phyloP scores from a whole-genome alignment of 257 asterid genomes.

The Oldenlandia corymbosa region DNA sequence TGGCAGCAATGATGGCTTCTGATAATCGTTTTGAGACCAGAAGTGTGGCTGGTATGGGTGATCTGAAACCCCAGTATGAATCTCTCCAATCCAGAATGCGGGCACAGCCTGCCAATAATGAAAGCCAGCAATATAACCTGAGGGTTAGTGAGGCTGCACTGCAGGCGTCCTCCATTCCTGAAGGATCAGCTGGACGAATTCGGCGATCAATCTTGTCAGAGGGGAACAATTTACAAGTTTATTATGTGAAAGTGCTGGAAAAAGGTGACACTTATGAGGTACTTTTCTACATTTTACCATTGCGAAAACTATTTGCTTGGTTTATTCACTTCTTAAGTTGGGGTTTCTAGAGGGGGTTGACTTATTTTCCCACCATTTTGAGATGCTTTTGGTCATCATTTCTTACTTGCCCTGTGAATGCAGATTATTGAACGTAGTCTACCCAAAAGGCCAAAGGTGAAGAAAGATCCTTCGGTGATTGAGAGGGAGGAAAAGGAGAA shows the following conservation, averaged over 20 bases:
- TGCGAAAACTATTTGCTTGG: conserved; percentile 1
- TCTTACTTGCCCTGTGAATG: conserved; percentile 28
- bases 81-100: conserved; percentile 83
- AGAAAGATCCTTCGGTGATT: conserved; percentile 76
- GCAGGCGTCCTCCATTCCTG: conserved; percentile 76
- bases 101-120: conserved; percentile 46
- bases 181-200: conserved; percentile 91
- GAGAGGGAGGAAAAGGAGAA: conserved; percentile 91
- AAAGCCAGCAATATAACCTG: conserved; percentile 56
- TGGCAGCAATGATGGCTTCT: conserved; percentile 92
- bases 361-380: not conserved
- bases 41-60: conserved; percentile 69
- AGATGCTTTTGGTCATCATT: not conserved
- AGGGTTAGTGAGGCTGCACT: conserved; percentile 70
- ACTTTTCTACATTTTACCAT: conserved; percentile 18
- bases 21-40: conserved; percentile 53
- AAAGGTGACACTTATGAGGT: conserved; percentile 99
- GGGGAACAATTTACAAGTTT: conserved; percentile 80
- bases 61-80: conserved; percentile 59
- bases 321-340: not conserved
- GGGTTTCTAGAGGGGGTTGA: not conserved
- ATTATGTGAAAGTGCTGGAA: conserved; percentile 93
- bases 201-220: conserved; percentile 79
- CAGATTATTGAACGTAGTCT: conserved; percentile 94
- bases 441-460: conserved; percentile 69